Conservation (phyloP, 148 eudicot genomes). For the Cornus florida region DNA sequence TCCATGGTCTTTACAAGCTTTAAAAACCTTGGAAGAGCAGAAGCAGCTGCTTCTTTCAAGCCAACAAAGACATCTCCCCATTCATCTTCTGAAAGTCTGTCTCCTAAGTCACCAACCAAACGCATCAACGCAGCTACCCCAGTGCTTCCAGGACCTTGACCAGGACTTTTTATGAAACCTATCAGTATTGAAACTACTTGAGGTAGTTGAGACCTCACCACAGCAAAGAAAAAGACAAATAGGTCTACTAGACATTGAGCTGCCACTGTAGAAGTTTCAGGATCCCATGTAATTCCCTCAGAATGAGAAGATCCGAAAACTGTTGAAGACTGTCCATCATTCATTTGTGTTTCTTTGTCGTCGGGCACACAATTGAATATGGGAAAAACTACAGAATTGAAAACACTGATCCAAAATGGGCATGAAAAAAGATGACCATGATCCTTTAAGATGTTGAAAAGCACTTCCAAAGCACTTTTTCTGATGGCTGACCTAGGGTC, state of each 20-base stretch:
- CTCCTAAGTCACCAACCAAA: constrained; percentile 68
- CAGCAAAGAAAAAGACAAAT: constrained; percentile 59
- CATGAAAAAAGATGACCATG: constrained; percentile 88
- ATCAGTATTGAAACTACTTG: constrained; percentile 59
- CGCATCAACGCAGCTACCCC: constrained; percentile 80
- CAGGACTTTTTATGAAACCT: constrained; percentile 58
- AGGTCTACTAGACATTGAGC: constrained; percentile 78
- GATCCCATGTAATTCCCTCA: constrained; percentile 50
- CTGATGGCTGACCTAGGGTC: constrained; percentile 91
- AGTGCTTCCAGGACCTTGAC: constrained; percentile 67
- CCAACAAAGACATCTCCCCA: constrained; percentile 76
- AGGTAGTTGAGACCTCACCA: constrained; percentile 63
- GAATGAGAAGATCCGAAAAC: constrained; percentile 17
- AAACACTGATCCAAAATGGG: constrained; percentile 73
- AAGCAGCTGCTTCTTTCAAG: constrained; percentile 68
- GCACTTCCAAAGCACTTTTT: constrained; percentile 91
- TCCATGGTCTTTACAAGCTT: constrained; percentile 75
- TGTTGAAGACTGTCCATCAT: constrained; percentile 35
- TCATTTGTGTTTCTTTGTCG: constrained; percentile 30
- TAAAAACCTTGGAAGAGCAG: constrained; percentile 61
- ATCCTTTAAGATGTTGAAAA: constrained; percentile 97
- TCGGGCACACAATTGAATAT: constrained; percentile 51
- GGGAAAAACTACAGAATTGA: constrained; percentile 74
- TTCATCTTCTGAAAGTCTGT: constrained; percentile 71
- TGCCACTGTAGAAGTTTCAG: constrained; percentile 76